Evolutionary conservation across 2,329 filamentous ascomycete species (phyloP).

Genomic region (Tolypocladium sp.): DNA sequence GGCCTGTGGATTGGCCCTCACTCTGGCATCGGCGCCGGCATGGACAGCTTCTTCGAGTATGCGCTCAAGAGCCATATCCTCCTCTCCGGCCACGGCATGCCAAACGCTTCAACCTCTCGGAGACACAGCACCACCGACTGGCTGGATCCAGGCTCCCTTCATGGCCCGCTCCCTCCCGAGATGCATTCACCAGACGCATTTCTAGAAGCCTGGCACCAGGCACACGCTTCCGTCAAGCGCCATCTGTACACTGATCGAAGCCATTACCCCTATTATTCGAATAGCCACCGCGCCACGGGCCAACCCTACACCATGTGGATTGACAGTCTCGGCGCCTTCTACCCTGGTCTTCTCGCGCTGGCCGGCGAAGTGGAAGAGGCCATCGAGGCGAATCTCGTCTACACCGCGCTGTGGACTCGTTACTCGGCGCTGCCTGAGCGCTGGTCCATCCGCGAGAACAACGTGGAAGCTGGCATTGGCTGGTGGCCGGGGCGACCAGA

Average conservation of each 20-base stretch:
- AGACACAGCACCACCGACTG: constrained; percentile 31
- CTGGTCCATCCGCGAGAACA: constrained; percentile 79
- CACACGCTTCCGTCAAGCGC: constrained; percentile 78
- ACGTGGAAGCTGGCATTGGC: constrained; percentile 75
- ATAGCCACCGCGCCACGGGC: constrained; percentile 80
- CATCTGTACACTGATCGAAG: constrained; percentile 73
- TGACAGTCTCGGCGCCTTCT: constrained; percentile 91
- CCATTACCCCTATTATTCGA: constrained; percentile 87
- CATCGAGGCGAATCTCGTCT: constrained; percentile 79
- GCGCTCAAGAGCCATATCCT: constrained; percentile 90
- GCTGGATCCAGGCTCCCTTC: constrained; percentile 57
- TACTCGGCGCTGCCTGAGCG: constrained; percentile 91
- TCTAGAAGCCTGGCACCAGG: constrained; percentile 72
- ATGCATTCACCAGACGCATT: constrained; percentile 71
- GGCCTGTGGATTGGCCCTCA: constrained; percentile 83
- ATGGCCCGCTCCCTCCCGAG: constrained; percentile 49
- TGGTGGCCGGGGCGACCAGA: constrained; percentile 97
- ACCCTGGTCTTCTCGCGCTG: constrained; percentile 77
- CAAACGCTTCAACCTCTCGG: constrained; percentile 35
- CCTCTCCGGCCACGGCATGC: constrained; percentile 63
- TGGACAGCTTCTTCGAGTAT: constrained; percentile 98
- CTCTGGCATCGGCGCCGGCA: constrained; percentile 90
- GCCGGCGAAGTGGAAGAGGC: constrained; percentile 89
- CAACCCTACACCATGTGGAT: constrained; percentile 89
- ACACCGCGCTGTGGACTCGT: constrained; percentile 87